Conservation (phyloP, 805 yeast species). For the Metschnikowia koreensis region DNA sequence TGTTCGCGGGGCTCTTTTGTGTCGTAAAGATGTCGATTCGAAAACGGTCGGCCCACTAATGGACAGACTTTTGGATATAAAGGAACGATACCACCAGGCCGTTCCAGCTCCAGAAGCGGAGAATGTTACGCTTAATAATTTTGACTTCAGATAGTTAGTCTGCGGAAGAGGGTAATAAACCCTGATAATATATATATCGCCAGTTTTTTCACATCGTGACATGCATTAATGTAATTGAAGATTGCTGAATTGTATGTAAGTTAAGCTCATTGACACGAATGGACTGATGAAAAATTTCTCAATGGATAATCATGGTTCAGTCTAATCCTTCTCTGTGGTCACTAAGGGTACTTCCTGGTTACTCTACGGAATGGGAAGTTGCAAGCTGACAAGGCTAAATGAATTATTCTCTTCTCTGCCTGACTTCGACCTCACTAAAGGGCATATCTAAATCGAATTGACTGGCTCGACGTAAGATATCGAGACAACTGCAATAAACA, state of each 20-base stretch:
- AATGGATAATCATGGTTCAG: conserved; percentile 9
- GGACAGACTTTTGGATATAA: conserved; percentile 27
- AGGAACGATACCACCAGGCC: conserved; percentile 30
- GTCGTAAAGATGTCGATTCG: conserved; percentile 44
- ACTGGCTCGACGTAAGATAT: no score
- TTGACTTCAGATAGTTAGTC: conserved; percentile 9
- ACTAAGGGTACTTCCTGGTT: background rate
- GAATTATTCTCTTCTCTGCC: background rate
- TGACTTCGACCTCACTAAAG: conserved; percentile 4
- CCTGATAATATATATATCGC: no score
- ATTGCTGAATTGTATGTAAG: conserved; percentile 3
- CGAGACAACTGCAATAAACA: no score
- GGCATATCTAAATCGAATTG: no score
- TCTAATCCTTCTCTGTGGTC: background rate
- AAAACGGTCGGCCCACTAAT: conserved; percentile 28
- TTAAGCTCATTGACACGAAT: conserved; percentile 12
- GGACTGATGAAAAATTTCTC: conserved; percentile 9
- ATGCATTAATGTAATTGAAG: conserved; percentile 1
- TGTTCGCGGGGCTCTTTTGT: conserved; percentile 60
- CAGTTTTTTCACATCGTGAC: background rate
- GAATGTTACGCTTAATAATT: conserved; percentile 35
- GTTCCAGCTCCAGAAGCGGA: conserved; percentile 34
- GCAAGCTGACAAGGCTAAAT: background rate
- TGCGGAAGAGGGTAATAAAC: no score
- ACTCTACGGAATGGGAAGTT: background rate